Conservation (phyloP, 331 rosid species). For the Ulmus americana region DNA sequence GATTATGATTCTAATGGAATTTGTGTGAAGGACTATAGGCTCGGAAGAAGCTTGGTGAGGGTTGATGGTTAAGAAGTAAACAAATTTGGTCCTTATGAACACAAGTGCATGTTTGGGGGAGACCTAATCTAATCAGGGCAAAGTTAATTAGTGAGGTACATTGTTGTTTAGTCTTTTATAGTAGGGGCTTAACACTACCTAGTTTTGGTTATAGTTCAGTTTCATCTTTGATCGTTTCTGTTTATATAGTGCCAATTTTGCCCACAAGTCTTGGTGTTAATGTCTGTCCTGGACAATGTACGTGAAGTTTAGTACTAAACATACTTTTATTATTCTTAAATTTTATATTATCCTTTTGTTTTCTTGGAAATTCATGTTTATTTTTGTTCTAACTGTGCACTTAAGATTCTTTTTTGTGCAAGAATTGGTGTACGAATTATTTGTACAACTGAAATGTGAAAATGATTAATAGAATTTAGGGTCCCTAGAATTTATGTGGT, state of each 20-base stretch:
- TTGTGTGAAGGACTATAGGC: constrained; percentile 12
- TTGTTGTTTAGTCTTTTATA: background rate
- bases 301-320: constrained; percentile 5
- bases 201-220: background rate
- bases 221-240: no score
- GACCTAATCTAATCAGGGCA: constrained; percentile 4
- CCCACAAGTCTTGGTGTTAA: background rate
- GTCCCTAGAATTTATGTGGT: no score
- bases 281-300: constrained; percentile 12
- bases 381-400: background rate
- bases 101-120: constrained; percentile 20
- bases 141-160: constrained; percentile 8
- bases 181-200: constrained; percentile 6
- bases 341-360: no score
- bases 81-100: constrained; percentile 20
- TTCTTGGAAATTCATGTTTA: background rate
- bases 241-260: background rate
- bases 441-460: no score
- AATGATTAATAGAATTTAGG: no score
- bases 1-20: background rate
- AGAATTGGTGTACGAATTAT: no score
- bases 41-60: constrained; percentile 15
- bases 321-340: background rate
- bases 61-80: constrained; percentile 18
- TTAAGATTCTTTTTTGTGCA: background rate